Percentiles rank a stretch among this genome's conserved stretches.
These are phyloP conservation scores for Zymoseptoria brevis DNA, from an alignment of 2,329 filamentous ascomycete species.

Conservation along the genomic window DNA sequence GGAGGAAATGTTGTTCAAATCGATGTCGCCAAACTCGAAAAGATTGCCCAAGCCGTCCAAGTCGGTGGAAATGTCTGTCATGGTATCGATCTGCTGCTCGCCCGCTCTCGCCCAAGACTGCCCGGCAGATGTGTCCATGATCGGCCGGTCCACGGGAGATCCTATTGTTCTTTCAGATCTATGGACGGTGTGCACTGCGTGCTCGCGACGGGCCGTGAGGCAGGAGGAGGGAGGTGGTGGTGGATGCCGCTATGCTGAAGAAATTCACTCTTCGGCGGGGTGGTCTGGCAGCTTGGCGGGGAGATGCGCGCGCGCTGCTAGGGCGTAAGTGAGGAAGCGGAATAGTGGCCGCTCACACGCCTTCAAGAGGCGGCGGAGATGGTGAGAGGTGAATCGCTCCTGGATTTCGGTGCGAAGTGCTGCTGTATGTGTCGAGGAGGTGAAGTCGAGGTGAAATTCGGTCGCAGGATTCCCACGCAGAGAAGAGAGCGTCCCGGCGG, in stretches of 20 bases:
- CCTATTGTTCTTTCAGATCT: not conserved
- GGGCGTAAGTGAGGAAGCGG: not conserved
- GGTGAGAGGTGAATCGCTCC: not conserved
- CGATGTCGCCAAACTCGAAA: constrained; percentile 34
- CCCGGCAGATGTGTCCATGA: constrained; percentile 22
- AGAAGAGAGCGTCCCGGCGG: not conserved
- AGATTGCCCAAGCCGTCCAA: constrained; percentile 39
- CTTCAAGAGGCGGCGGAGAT: not conserved
- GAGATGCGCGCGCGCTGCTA: not conserved
- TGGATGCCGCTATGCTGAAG: not conserved
- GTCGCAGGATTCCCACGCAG: not conserved
- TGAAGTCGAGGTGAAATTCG: not conserved
- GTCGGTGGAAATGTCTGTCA: constrained; percentile 31
- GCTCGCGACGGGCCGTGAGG: not conserved
- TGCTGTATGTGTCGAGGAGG: not conserved
- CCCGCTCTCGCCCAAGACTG: constrained; percentile 33
- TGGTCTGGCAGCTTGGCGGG: not conserved
- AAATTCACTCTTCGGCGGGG: not conserved
- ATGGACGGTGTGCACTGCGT: not conserved
- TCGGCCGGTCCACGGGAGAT: not conserved
- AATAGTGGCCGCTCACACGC: constrained; percentile 1
- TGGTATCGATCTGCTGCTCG: constrained; percentile 33
- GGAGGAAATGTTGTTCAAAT: constrained; percentile 23
- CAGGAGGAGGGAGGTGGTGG: not conserved
- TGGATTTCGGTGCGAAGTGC: not conserved